phyloP scores from a whole-genome alignment of 805 yeast species.

The Crinitomyces ghanaensis region DNA sequence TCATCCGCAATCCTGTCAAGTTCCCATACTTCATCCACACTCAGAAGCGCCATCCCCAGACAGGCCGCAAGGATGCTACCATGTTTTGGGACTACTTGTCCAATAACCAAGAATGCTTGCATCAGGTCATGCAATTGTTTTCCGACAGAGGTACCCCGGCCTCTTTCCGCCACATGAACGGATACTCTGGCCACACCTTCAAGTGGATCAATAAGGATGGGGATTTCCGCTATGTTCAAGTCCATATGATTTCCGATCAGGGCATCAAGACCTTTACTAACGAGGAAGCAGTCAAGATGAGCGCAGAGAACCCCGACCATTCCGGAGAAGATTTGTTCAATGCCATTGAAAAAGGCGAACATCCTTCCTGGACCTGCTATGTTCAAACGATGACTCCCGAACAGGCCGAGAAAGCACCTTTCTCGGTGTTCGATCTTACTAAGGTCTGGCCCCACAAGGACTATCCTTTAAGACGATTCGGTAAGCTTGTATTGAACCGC shows the following conservation, averaged over 20 bases:
- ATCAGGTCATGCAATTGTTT: constrained; percentile 46
- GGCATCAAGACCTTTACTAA: constrained; percentile 36
- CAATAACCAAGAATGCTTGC: constrained; percentile 45
- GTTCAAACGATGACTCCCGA: constrained; percentile 50
- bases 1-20: constrained; percentile 52
- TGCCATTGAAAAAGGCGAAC: constrained; percentile 37
- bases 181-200: constrained; percentile 56
- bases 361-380: constrained; percentile 41
- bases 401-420: constrained; percentile 40
- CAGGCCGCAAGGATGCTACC: constrained; percentile 44
- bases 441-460: constrained; percentile 48
- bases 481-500: constrained; percentile 41
- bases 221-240: constrained; percentile 42
- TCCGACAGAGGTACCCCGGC: constrained; percentile 52
- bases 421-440: constrained; percentile 42
- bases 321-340: constrained; percentile 34
- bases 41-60: constrained; percentile 58
- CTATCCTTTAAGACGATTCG: constrained; percentile 45
- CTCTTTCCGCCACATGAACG: constrained; percentile 44
- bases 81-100: constrained; percentile 48
- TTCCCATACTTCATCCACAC: constrained; percentile 59
- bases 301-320: constrained; percentile 42
- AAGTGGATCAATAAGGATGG: constrained; percentile 44
- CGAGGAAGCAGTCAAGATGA: constrained; percentile 36
- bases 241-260: constrained; percentile 41